Base-by-base conservation (phyloP, 164 flowering plant genomes). In the Chimonanthus praecox region DNA sequence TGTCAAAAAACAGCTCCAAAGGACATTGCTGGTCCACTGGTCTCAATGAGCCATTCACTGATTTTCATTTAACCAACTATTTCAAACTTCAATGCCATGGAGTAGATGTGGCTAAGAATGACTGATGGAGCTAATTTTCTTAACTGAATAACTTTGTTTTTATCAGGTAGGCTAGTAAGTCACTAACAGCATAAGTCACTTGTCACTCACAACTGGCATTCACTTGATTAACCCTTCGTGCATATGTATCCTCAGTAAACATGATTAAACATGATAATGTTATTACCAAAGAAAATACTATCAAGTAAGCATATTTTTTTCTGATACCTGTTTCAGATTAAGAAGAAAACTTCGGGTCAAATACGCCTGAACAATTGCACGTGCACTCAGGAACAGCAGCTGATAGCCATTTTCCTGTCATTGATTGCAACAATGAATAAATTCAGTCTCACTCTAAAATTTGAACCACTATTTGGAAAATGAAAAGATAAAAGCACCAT, bases 331-430 rank as follows among this genome's bases (percentile, higher is more conserved):
- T 77, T 95, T 93, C 51, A 93, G 88, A 78, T 95, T 95, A 15
- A 90, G 80, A 7, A 93, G 83, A 74, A 91, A 93, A 69, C 80
- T 90, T 79, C 92, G 85, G 1, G 99, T 95, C 63, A 95, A 80
- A 77, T 93, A 93, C 64, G 99, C 93, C 82, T 95, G 99, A 77
- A 89, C 96, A 74, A 95, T 95, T 72, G 99, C 99, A 73, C 99
- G 96, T n/a, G 99, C 99, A 87, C 99, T 95, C 80, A 95, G 78
- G 80, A 91, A 95, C 33, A 95, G 89, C 18, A 95, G 86, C 69
- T 93, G 99, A 77, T 95, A 95, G 66, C 99, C 99, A 82, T 95
- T 95, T 79, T 93, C 97, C 99, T 94, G 89, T n/a, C 78, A 63
- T 62, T 61, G 5, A 67, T 63, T 16, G 54, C 49, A 48, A 50